These are phyloP conservation scores for Aschersonia sp. DNA, from an alignment of 2,329 filamentous ascomycete species.

Conservation along the genomic window DNA sequence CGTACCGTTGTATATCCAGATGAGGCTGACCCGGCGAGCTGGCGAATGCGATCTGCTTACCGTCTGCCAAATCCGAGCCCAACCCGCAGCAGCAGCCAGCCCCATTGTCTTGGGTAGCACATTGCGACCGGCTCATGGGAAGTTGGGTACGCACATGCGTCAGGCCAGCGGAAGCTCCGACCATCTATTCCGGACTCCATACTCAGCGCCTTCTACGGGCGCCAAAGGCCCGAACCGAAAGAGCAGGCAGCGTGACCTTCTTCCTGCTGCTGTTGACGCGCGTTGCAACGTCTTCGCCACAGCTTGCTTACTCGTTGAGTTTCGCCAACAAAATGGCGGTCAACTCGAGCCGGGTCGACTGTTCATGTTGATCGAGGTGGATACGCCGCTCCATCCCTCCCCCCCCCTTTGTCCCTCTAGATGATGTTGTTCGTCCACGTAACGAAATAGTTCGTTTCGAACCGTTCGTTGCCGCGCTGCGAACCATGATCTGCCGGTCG, in stretches of 20 bases:
- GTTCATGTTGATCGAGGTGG: not conserved
- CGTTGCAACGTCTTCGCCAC: constrained; percentile 2
- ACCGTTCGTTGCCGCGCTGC: constrained; percentile 6
- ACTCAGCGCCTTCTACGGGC: not conserved
- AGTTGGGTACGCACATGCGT: not conserved
- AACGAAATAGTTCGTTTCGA: constrained; percentile 1
- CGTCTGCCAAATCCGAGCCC: not conserved
- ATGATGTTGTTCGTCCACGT: constrained; percentile 3
- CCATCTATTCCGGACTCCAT: too few species aligned
- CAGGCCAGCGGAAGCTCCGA: not conserved
- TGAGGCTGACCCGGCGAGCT: not conserved
- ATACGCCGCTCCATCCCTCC: not conserved
- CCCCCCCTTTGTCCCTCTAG: not conserved
- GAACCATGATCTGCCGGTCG: constrained; percentile 8
- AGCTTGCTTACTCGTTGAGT: constrained; percentile 2
- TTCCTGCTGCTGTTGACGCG: constrained; percentile 1
- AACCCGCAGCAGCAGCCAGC: not conserved
- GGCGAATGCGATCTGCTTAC: not conserved
- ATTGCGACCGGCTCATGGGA: not conserved
- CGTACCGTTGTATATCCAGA: not conserved
- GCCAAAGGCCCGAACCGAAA: constrained; percentile 3
- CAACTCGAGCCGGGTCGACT: constrained; percentile 2
- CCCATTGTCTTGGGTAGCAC: not conserved
- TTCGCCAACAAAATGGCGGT: constrained; percentile 6
- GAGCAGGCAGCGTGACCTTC: constrained; percentile 1